Evolutionary conservation across 2,329 filamentous ascomycete species (phyloP).

Genomic region (Tothia fuscella): DNA sequence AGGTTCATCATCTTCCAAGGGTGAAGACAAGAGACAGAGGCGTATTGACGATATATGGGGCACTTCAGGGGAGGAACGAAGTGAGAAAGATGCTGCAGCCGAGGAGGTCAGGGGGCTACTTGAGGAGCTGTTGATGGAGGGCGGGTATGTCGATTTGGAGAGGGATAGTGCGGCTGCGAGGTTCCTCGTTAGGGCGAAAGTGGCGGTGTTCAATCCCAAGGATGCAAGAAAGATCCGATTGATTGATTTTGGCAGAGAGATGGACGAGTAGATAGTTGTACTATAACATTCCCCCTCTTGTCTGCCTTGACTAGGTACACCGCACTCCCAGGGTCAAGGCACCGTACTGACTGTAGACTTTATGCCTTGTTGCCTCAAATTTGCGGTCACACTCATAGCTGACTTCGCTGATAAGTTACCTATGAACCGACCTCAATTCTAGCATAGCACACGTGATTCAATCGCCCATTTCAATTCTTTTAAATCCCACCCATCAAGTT

Average conservation of each 20-base stretch:
- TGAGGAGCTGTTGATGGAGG: constrained; percentile 31
- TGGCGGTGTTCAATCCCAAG: constrained; percentile 44
- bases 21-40: constrained; percentile 30
- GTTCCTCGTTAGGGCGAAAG: constrained; percentile 42
- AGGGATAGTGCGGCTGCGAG: constrained; percentile 41
- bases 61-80: constrained; percentile 19
- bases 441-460: too few species aligned
- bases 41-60: constrained; percentile 41
- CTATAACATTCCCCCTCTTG: too few species aligned
- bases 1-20: constrained; percentile 15
- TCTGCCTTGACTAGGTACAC: too few species aligned
- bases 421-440: too few species aligned
- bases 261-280: constrained; percentile 25
- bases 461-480: too few species aligned
- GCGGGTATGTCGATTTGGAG: constrained; percentile 35
- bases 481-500: too few species aligned
- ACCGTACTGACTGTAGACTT: too few species aligned
- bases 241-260: constrained; percentile 38
- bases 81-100: constrained; percentile 36
- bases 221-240: constrained; percentile 40
- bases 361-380: too few species aligned
- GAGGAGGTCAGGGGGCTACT: constrained; percentile 35
- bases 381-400: too few species aligned
- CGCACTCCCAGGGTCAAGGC: too few species aligned
- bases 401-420: too few species aligned